Conservation (phyloP, 2,329 filamentous ascomycete species). For the Botrytis pseudocinerea region DNA sequence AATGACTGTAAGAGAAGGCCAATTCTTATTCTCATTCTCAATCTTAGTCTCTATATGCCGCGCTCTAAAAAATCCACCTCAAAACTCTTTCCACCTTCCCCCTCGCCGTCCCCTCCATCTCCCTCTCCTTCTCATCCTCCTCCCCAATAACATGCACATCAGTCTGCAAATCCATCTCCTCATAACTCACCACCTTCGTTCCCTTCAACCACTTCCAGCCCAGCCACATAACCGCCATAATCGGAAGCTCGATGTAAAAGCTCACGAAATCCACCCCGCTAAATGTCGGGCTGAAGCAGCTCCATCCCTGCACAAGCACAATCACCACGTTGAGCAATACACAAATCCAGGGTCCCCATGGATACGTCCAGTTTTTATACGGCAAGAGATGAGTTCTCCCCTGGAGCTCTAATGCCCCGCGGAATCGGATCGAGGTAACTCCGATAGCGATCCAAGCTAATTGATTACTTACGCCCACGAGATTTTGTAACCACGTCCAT, state of each 20-base stretch:
- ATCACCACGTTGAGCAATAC: conserved; percentile 59
- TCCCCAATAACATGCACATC: conserved; percentile 45
- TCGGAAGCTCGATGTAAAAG: conserved; percentile 61
- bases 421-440: conserved; percentile 65
- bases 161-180: conserved; percentile 53
- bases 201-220: conserved; percentile 55
- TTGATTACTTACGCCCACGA: conserved; percentile 68
- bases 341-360: conserved; percentile 58
- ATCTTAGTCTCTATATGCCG: background rate
- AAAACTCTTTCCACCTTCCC: conserved; percentile 35
- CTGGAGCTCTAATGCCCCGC: conserved; percentile 56
- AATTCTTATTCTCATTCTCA: too few relatives aligned
- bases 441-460: conserved; percentile 66
- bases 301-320: conserved; percentile 64
- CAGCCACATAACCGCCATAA: conserved; percentile 58
- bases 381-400: conserved; percentile 62
- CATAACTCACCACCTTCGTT: conserved; percentile 47
- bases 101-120: conserved; percentile 33
- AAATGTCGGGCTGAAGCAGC: conserved; percentile 60
- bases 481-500: conserved; percentile 67
- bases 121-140: conserved; percentile 35
- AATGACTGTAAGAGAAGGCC: background rate
- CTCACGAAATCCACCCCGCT: conserved; percentile 61
- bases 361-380: conserved; percentile 68
- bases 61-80: conserved; percentile 38